phyloP scores from a whole-genome alignment of 228 moss, liverwort and hornwort genomes.

The Sphagnum fallax region DNA sequence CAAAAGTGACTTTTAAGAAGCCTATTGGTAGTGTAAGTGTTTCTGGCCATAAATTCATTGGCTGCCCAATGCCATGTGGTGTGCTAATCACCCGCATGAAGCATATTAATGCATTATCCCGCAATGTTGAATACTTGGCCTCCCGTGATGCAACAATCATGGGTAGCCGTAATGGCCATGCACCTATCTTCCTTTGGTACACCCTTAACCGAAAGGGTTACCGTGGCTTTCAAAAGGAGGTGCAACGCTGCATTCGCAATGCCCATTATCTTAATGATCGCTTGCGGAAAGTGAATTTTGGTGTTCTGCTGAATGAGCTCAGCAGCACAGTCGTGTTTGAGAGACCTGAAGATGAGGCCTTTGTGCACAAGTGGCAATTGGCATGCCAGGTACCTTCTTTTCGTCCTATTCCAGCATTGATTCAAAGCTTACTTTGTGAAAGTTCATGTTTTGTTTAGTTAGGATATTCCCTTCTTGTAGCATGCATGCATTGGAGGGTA shows the following conservation, averaged over 20 bases:
- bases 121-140: conserved; percentile 60
- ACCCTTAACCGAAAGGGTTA: conserved; percentile 63
- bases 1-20: conserved; percentile 68
- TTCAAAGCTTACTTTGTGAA: neutral
- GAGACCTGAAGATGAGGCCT: conserved; percentile 41
- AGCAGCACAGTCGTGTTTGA: conserved; percentile 76
- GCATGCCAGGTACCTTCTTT: conserved; percentile 43
- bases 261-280: conserved; percentile 48
- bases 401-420: too few relatives aligned
- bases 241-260: conserved; percentile 55
- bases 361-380: conserved; percentile 68
- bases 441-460: neutral
- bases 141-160: conserved; percentile 73
- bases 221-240: conserved; percentile 63
- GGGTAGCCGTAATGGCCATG: conserved; percentile 71
- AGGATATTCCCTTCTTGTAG: neutral
- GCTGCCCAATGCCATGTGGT: conserved; percentile 66
- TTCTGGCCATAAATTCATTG: conserved; percentile 66
- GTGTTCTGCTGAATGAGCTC: conserved; percentile 64
- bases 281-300: conserved; percentile 42
- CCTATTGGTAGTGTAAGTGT: conserved; percentile 71
- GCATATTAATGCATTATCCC: conserved; percentile 49
- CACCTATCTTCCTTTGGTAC: conserved; percentile 63
- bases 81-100: conserved; percentile 58
- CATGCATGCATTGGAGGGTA: neutral